Conservation (phyloP, 345 rosid species). For the Eucalyptus coolabah region DNA sequence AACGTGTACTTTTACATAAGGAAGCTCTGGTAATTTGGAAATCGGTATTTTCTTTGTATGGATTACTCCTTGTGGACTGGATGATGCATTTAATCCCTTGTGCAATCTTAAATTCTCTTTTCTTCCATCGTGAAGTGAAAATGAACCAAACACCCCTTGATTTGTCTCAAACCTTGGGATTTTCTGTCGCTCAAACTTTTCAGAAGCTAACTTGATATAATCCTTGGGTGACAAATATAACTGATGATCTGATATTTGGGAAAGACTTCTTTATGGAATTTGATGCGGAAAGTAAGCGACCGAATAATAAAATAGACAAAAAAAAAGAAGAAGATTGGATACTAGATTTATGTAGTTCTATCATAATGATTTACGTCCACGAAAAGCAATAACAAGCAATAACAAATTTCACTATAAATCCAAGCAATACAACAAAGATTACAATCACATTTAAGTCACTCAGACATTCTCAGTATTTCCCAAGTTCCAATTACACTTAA, state of each 20-base stretch:
- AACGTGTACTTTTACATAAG: not conserved
- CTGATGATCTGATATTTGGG: not conserved
- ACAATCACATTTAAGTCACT: too few species aligned
- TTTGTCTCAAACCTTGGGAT: not conserved
- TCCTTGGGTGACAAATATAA: not conserved
- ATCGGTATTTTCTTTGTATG: not conserved
- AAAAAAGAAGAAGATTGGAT: too few species aligned
- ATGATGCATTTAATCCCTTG: not conserved
- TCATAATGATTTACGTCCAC: too few species aligned
- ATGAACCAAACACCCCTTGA: not conserved
- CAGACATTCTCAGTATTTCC: too few species aligned
- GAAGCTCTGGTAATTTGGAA: not conserved
- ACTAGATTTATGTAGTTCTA: too few species aligned
- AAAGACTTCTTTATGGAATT: not conserved
- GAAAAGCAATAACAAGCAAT: fast-evolving
- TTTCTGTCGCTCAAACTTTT: not conserved
- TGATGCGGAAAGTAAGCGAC: too few species aligned
- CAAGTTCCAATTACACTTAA: too few species aligned
- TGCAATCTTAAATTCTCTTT: not conserved
- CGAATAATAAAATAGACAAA: fast-evolving
- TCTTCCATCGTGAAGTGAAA: not conserved
- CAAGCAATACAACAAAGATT: fast-evolving
- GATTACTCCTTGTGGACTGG: not conserved
- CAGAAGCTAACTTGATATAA: not conserved
- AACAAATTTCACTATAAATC: too few species aligned